Conservation (phyloP, 2,329 filamentous ascomycete species). For the Nigrospora oryzae region DNA sequence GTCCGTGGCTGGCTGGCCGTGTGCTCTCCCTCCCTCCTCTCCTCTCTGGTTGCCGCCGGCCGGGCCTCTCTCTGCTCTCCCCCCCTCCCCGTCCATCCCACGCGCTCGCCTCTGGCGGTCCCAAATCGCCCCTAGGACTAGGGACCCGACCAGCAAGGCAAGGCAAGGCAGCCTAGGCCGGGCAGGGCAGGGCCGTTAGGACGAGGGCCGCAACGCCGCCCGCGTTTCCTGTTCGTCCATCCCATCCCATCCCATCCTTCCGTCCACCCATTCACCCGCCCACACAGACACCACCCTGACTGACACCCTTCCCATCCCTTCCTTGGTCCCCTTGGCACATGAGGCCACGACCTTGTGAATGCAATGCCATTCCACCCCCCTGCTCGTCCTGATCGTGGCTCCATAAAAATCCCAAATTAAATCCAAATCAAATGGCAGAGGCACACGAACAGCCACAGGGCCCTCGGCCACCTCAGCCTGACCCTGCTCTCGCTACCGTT, state of each 20-base stretch:
- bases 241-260: neutral
- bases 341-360: conserved; percentile 3
- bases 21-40: too few species aligned
- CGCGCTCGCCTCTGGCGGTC: too few species aligned
- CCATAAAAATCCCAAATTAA: conserved; percentile 25
- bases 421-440: conserved; percentile 27
- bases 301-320: conserved; percentile 16
- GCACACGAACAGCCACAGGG: conserved; percentile 25
- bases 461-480: conserved; percentile 23
- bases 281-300: neutral
- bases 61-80: too few species aligned
- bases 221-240: too few species aligned
- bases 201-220: too few species aligned
- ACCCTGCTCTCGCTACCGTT: conserved; percentile 18
- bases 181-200: too few species aligned
- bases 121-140: too few species aligned
- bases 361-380: conserved; percentile 18
- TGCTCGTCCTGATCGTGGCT: conserved; percentile 21
- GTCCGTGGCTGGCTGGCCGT: neutral
- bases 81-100: too few species aligned
- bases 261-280: neutral
- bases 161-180: too few species aligned
- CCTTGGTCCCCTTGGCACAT: conserved; percentile 21
- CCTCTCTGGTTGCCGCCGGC: too few species aligned
- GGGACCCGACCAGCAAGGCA: too few species aligned